phyloP scores from a whole-genome alignment of 768 basidiomycete genomes.

The Dioszegia crocea region DNA sequence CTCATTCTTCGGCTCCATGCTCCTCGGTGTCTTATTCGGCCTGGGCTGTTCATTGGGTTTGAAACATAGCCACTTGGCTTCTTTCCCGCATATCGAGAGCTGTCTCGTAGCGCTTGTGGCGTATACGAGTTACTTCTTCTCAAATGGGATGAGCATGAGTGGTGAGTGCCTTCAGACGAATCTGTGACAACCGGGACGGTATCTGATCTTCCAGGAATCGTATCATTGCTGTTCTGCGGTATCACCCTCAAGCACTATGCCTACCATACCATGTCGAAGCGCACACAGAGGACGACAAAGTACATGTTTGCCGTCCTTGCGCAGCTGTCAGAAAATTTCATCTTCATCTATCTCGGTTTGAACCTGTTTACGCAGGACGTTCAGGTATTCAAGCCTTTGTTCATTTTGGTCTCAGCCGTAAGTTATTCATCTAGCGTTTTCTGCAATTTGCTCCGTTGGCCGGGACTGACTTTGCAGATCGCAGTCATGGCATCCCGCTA shows the following conservation, averaged over 20 bases:
- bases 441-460: too few species aligned
- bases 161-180: slow-evolving; percentile 44
- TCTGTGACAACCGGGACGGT: too few species aligned
- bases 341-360: slow-evolving; percentile 97
- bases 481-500: slow-evolving; percentile 93
- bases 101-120: slow-evolving; percentile 91
- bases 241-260: slow-evolving; percentile 99
- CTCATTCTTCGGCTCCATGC: slow-evolving; percentile 91
- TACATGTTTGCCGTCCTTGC: slow-evolving; percentile 94
- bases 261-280: slow-evolving; percentile 97
- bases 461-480: too few species aligned
- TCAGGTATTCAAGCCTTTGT: slow-evolving; percentile 89
- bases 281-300: slow-evolving; percentile 88
- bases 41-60: slow-evolving; percentile 84
- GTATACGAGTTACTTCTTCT: slow-evolving; percentile 98
- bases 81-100: slow-evolving; percentile 85
- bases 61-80: slow-evolving; percentile 83
- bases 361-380: slow-evolving; percentile 89
- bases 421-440: too few species aligned
- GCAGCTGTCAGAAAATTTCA: slow-evolving; percentile 95
- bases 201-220: too few species aligned
- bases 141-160: slow-evolving; percentile 83
- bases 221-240: slow-evolving; percentile 95
- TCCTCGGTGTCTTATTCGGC: slow-evolving; percentile 85
- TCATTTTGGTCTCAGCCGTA: slow-evolving; percentile 82